Percentiles rank a stretch among this genome's conserved stretches.
Conservation (phyloP, 2,329 filamentous ascomycete genomes). For the Neonectria hederae region DNA sequence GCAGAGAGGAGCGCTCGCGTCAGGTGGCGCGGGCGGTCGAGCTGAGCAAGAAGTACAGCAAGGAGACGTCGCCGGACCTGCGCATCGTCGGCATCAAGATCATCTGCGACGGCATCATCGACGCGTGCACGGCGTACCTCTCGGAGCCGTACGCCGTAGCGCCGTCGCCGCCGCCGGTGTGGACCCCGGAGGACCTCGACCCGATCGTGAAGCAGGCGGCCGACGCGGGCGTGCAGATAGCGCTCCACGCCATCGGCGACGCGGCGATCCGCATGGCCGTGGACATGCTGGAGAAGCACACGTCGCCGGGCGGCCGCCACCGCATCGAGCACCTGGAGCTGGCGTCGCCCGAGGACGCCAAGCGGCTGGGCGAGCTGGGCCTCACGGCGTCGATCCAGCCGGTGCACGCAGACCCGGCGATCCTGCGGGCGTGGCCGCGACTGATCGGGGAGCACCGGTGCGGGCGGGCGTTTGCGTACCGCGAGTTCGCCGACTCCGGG, state of each 20-base stretch:
- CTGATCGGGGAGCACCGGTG: constrained; percentile 63
- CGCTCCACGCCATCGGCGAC: constrained; percentile 72
- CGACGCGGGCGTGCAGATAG: constrained; percentile 64
- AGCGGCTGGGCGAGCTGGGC: constrained; percentile 63
- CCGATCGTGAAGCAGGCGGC: constrained; percentile 64
- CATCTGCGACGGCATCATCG: constrained; percentile 70
- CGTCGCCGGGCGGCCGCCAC: constrained; percentile 59
- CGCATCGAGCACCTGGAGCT: constrained; percentile 73
- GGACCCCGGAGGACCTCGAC: constrained; percentile 61
- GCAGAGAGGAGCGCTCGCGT: constrained; percentile 50
- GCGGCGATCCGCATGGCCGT: constrained; percentile 65
- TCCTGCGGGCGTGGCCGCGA: constrained; percentile 66
- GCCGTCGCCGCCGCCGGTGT: constrained; percentile 58
- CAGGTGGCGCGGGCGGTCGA: constrained; percentile 62
- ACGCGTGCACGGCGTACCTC: constrained; percentile 69
- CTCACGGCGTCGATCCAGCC: constrained; percentile 68
- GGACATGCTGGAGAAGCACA: constrained; percentile 58
- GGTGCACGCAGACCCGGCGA: constrained; percentile 66
- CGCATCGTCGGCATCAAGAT: constrained; percentile 70
- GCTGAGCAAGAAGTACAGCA: constrained; percentile 49
- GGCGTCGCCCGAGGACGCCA: constrained; percentile 62
- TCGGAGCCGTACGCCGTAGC: constrained; percentile 63
- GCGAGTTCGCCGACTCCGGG: constrained; percentile 64
- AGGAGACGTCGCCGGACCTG: constrained; percentile 49
- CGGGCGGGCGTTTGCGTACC: constrained; percentile 68